Conservation (phyloP, 176 grass and related monocot genomes). For the Cenchrus americanus region DNA sequence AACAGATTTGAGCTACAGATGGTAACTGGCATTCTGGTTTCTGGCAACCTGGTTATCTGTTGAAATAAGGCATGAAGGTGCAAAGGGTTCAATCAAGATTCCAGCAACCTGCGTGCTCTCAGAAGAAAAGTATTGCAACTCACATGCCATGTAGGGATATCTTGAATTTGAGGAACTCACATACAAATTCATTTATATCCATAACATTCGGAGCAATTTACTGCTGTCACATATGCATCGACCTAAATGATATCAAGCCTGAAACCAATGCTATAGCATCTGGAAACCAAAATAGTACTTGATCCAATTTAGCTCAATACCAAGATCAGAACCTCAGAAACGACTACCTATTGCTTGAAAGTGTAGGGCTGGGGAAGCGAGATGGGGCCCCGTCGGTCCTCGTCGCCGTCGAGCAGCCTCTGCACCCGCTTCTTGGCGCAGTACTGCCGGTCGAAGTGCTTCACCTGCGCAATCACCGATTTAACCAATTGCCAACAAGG, state of each 20-base stretch:
- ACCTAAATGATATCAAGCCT: not conserved
- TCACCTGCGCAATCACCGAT: slow-evolving; percentile 62
- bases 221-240: slow-evolving; percentile 32
- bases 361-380: slow-evolving; percentile 90
- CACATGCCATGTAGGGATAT: not conserved
- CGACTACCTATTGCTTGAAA: slow-evolving; percentile 68
- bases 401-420: slow-evolving; percentile 73
- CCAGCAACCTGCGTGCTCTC: not conserved
- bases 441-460: slow-evolving; percentile 89
- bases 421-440: slow-evolving; percentile 80
- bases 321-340: slow-evolving; percentile 16
- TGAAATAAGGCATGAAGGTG: slow-evolving; percentile 9
- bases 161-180: not conserved
- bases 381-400: slow-evolving; percentile 63
- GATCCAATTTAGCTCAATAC: slow-evolving; percentile 21
- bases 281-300: not conserved
- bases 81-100: not conserved
- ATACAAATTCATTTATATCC: slow-evolving; percentile 17
- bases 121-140: slow-evolving; percentile 10
- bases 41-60: not conserved
- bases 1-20: not conserved
- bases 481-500: not conserved
- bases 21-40: not conserved
- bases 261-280: slow-evolving; percentile 29
- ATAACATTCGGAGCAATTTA: slow-evolving; percentile 23